Evolutionary conservation across 208 protist genomes (phyloP).

Genomic region (Acanthamoeba divionensis): DNA sequence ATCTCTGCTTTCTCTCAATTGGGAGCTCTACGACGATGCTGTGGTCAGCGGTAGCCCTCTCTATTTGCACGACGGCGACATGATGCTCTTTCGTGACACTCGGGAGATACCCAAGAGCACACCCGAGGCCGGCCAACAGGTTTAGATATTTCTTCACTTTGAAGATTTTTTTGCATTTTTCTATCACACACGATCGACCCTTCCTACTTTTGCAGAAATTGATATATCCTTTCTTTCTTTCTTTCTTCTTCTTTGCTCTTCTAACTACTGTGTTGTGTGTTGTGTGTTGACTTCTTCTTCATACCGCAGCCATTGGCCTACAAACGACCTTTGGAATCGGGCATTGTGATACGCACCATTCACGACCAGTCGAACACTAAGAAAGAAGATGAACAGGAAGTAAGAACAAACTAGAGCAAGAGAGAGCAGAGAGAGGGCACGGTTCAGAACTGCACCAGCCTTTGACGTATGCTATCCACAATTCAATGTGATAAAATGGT

Average conservation of each 20-base stretch:
- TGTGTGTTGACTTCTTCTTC: not conserved
- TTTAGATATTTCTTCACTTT: not conserved
- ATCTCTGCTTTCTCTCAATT: constrained; percentile 41
- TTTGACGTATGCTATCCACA: no score
- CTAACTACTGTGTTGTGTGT: not conserved
- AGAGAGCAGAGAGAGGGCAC: no score
- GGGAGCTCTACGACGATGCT: constrained; percentile 29
- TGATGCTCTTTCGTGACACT: constrained; percentile 12
- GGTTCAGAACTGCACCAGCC: no score
- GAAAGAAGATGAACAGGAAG: no score
- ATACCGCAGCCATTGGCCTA: not conserved
- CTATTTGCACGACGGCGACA: constrained; percentile 32
- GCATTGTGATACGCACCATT: constrained; percentile 37
- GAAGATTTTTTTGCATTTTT: not conserved
- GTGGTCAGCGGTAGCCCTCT: not conserved
- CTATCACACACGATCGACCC: not conserved
- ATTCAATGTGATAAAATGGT: no score
- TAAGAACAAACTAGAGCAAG: no score
- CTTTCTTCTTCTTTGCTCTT: not conserved
- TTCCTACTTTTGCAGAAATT: no score
- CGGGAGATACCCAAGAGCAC: not conserved
- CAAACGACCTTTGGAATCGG: not conserved
- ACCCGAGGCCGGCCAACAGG: not conserved
- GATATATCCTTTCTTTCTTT: no score
- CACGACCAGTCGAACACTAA: not conserved